Base-by-base conservation (phyloP, 2,329 filamentous ascomycete species). In the Arthroderma sp. region DNA sequence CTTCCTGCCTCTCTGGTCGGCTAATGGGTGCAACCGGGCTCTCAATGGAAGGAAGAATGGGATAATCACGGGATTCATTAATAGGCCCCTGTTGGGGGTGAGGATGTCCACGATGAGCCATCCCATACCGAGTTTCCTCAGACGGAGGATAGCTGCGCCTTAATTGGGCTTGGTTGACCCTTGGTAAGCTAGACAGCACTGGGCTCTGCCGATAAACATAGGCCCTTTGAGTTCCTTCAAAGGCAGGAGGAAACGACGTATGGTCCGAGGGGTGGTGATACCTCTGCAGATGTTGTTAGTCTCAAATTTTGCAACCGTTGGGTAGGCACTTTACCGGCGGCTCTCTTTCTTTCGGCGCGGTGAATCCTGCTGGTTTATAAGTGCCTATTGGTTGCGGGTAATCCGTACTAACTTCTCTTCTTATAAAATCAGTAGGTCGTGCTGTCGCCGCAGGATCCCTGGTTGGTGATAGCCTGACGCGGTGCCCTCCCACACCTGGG, bases 21-120 rank as follows among this genome's bases (percentile, higher is more conserved):
- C 37, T 56, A 19, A 33, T n/a, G 17, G 54, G 35, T 13, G 54
- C 63, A 58, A 39, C 65, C 63, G 8, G 54, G 52, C 33, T 55
- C 59, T 73, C 71, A 61, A 73, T 71, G 35, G 71, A 73, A 15
- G 69, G 71, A 13, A 72, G 59, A 51, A 66, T 65, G 47, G 61
- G 64, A 53, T 69, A 41, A 33, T 57, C 52, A 35, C 31, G 19
- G 19, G 54, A 25, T 44, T 37, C 49, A 37, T 35, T 15, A 31
- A 13, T 17, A 15, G 17, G 21, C 25, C 35, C 31, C 11, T 23
- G 13, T 17, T 39, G 31, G 28, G 31, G 33, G 2, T 38, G 52
- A n/a, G 11, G 52, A 13, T 25, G 23, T 15, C 19, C 33, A 38
- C 7, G 9, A 23, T 38, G 37, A 38, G 17, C 52, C 8, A 41